These are phyloP conservation scores for Vitis hybrid DNA, from an alignment of 177 flowering plant species.

Conservation along the genomic window DNA sequence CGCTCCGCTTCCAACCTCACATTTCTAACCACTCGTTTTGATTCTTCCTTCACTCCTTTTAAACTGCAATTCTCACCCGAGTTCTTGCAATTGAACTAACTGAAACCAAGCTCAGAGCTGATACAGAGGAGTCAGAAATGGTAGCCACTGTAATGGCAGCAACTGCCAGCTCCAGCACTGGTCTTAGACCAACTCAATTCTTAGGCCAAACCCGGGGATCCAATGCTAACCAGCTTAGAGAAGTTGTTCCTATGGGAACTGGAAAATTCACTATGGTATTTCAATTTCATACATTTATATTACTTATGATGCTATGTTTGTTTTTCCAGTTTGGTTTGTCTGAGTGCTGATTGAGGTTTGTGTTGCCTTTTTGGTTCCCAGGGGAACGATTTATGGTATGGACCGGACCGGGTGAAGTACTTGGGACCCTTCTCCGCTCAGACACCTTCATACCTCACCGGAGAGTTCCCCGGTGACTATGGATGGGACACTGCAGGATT, in stretches of 20 bases:
- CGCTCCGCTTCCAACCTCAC: slow-evolving; percentile 13
- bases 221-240: slow-evolving; percentile 54
- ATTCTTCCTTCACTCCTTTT: slow-evolving; percentile 7
- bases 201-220: slow-evolving; percentile 56
- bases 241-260: slow-evolving; percentile 60
- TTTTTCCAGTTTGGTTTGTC: no score
- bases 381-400: slow-evolving; percentile 80
- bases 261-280: slow-evolving; percentile 69
- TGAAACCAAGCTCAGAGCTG: background rate
- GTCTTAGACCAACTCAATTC: slow-evolving; percentile 63
- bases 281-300: no score
- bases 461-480: slow-evolving; percentile 94
- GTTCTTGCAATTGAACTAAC: background rate
- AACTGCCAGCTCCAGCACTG: slow-evolving; percentile 56
- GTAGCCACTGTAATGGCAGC: slow-evolving; percentile 51
- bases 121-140: slow-evolving; percentile 20
- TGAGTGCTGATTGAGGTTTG: background rate
- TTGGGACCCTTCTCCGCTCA: slow-evolving; percentile 97
- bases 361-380: background rate
- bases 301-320: no score
- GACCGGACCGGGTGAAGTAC: slow-evolving; percentile 95
- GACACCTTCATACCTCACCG: slow-evolving; percentile 86
- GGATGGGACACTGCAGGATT: slow-evolving; percentile 98
- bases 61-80: slow-evolving; percentile 4
- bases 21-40: slow-evolving; percentile 36